Evolutionary conservation across 2,329 filamentous ascomycete species (phyloP).

Genomic region (Botryotinia convoluta): DNA sequence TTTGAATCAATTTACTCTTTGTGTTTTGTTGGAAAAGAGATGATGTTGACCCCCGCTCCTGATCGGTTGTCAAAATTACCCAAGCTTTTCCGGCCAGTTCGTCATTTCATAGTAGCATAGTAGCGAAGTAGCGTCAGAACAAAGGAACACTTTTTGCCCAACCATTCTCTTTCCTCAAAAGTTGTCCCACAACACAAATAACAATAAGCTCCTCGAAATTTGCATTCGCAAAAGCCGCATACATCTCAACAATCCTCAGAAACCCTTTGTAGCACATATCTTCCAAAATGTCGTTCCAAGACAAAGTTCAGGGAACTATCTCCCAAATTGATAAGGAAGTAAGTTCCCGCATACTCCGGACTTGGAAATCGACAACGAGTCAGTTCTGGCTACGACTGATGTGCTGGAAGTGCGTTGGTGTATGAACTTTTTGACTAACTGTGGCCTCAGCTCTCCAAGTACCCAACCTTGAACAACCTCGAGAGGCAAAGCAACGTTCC

Average conservation of each 20-base stretch:
- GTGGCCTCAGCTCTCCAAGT: constrained; percentile 70
- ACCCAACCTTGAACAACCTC: constrained; percentile 77
- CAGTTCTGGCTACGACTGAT: background rate
- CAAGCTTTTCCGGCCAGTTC: constrained; percentile 14
- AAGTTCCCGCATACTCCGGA: constrained; percentile 39
- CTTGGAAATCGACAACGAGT: background rate
- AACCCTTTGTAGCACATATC: background rate
- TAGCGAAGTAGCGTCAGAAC: constrained; percentile 11
- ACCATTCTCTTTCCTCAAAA: constrained; percentile 12
- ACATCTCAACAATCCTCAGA: background rate
- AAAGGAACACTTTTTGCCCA: constrained; percentile 20
- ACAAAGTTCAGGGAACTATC: constrained; percentile 73
- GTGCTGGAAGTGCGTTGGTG: background rate
- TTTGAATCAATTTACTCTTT: constrained; percentile 6
- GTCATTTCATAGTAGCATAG: constrained; percentile 12
- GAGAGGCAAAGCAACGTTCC: constrained; percentile 81
- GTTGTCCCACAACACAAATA: constrained; percentile 13
- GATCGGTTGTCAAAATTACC: constrained; percentile 8
- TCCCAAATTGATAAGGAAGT: constrained; percentile 82
- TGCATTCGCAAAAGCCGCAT: constrained; percentile 6
- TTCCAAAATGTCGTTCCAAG: constrained; percentile 73
- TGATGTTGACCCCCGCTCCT: constrained; percentile 4
- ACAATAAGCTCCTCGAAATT: constrained; percentile 15
- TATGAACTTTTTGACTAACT: constrained; percentile 1
- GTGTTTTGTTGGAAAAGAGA: background rate